Conservation (phyloP, 768 basidiomycete species). For the Amanita pallidorosea region DNA sequence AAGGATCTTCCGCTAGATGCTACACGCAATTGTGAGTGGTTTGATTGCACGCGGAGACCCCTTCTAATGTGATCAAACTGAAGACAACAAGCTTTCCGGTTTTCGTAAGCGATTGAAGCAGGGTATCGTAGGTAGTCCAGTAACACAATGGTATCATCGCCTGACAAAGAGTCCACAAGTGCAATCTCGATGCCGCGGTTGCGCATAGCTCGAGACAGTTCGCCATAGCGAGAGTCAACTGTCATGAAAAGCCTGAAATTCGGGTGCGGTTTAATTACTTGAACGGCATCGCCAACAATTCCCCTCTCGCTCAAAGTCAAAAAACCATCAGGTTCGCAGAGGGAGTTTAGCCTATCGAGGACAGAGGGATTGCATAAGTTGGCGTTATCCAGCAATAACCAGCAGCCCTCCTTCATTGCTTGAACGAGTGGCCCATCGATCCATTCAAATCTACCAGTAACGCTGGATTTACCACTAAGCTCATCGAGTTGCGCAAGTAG, state of each 20-base stretch:
- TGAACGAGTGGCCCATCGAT: conserved; percentile 84
- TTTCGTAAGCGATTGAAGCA: neutral
- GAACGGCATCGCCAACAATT: conserved; percentile 62
- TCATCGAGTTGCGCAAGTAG: conserved; percentile 11
- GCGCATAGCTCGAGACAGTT: conserved; percentile 95
- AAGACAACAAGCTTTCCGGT: conserved; percentile 9
- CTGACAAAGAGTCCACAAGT: conserved; percentile 23
- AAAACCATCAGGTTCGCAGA: conserved; percentile 80
- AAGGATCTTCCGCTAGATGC: conserved; percentile 29
- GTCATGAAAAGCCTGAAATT: conserved; percentile 92
- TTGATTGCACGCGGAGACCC: conserved; percentile 14
- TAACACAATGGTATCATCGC: conserved; percentile 38
- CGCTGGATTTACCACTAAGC: conserved; percentile 14
- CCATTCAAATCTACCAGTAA: conserved; percentile 76
- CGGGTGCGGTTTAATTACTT: conserved; percentile 72
- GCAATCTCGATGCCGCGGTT: conserved; percentile 90
- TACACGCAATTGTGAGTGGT: conserved; percentile 2
- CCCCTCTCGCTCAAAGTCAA: conserved; percentile 89
- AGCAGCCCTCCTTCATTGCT: conserved; percentile 80
- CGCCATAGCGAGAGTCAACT: conserved; percentile 83
- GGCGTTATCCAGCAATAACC: conserved; percentile 86
- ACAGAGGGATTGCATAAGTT: conserved; percentile 95
- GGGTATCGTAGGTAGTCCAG: conserved; percentile 30
- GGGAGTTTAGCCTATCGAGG: conserved; percentile 90
- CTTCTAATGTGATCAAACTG: conserved; percentile 26